Percentiles rank a stretch among this genome's conserved stretches.
Evolutionary conservation across 1,139 yeast genomes (phyloP).

Genomic region (Meyerozyma elateridarum): DNA sequence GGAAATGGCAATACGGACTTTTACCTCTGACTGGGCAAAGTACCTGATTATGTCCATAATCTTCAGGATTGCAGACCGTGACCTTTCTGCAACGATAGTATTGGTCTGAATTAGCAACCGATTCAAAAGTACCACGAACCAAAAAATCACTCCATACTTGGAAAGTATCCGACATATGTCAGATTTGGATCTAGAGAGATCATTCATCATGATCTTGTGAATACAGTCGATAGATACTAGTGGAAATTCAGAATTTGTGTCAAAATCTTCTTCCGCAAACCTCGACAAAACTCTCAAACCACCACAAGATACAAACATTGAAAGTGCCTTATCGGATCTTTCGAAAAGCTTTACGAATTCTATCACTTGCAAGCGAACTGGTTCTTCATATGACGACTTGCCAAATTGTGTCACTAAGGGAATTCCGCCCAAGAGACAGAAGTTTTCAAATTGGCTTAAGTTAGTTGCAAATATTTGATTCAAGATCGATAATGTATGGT

Average conservation of each 20-base stretch:
- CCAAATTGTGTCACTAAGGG: conserved; percentile 46
- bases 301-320: conserved; percentile 53
- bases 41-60: conserved; percentile 35
- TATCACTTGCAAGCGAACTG: conserved; percentile 42
- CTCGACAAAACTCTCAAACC: conserved; percentile 49
- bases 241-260: conserved; percentile 41
- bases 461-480: conserved; percentile 35
- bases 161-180: conserved; percentile 53
- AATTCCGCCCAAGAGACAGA: conserved; percentile 55
- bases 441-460: conserved; percentile 41
- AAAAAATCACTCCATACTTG: conserved; percentile 45
- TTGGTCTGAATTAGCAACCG: conserved; percentile 17
- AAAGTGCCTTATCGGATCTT: conserved; percentile 35
- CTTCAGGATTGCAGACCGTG: conserved; percentile 26
- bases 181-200: conserved; percentile 44
- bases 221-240: conserved; percentile 44
- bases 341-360: conserved; percentile 37
- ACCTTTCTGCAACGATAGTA: conserved; percentile 13
- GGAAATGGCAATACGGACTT: conserved; percentile 37
- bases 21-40: conserved; percentile 42
- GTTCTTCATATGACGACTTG: conserved; percentile 28
- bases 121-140: conserved; percentile 44
- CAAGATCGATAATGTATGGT: conserved; percentile 36
- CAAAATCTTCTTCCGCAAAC: conserved; percentile 53
- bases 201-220: conserved; percentile 38